A percentile compares a stretch with the other conserved stretches of the same genome.
These are phyloP conservation scores for Plasmodium blacklocki DNA, from an alignment of 169 alveolate species.

Conservation along the genomic window DNA sequence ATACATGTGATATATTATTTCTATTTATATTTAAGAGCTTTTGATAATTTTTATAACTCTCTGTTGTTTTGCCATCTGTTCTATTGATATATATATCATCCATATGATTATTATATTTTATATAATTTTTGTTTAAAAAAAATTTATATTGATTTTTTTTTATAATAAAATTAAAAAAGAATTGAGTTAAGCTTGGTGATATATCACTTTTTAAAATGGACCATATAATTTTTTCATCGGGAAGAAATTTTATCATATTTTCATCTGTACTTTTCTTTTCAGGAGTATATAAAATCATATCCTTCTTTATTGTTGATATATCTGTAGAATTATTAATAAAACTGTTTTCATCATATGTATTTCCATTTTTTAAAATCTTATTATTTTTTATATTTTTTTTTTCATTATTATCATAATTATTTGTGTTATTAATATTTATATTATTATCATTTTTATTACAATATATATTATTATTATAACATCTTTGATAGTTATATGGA, in stretches of 20 bases:
- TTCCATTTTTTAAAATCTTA: no score
- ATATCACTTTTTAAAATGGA: constrained; percentile 4
- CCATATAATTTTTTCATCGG: constrained; percentile 3
- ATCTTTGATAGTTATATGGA: neutral
- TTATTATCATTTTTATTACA: neutral
- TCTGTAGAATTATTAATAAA: no score
- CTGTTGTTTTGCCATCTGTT: neutral
- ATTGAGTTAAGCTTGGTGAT: constrained; percentile 3
- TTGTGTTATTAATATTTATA: neutral
- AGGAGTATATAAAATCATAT: neutral
- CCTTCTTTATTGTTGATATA: neutral
- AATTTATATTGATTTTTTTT: neutral
- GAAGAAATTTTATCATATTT: neutral
- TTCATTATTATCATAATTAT: neutral
- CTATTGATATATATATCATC: neutral
- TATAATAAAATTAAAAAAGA: constrained; percentile 11
- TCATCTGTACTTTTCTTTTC: neutral
- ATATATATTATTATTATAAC: neutral
- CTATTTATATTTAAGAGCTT: neutral
- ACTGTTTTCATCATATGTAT: no score
- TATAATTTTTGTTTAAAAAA: neutral
- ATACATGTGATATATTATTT: no score
- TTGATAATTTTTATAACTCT: neutral
- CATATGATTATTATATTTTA: no score
- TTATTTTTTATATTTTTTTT: no score